Evolutionary conservation across 2,329 filamentous ascomycete species (phyloP), one percentile per base, ranked within the genome.

Genomic region (Penicillium frequentans): DNA sequence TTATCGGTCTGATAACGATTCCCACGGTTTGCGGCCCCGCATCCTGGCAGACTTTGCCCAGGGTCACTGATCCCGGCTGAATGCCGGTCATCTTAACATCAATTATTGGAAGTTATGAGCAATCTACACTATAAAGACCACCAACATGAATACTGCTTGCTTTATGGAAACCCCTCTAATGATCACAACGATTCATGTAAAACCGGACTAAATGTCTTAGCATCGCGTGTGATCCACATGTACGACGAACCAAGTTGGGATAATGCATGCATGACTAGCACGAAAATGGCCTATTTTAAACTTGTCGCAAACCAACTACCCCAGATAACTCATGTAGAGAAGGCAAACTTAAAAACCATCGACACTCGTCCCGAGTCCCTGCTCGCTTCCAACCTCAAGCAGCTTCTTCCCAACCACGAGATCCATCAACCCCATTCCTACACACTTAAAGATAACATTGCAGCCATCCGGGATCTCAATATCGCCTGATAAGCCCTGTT

Each of bases 351-450:
- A 77, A 53, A 77, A 78, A 6, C 71, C 74, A 55, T 73, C 68
- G 45, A 78, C 68, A 49, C 66, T 59, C 44, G 72, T 68, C 1
- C 75, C 75, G 45, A 75, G 42, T 2, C 65, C 68, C 54, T 61
- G 58, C 33, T 70, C 68, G 19, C 45, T 61, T 16, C 74, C 76
- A 56, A 78, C 62, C 14, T 72, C 67, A 52, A 79, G 66, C 55
- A 79, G 55, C 57, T 73, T 72, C 60, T 72, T 75, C 8, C 75
- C 79, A 52, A 81, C 71, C 9, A 77, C 74, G 46, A 82, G 61
- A 68, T 82, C 80, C 76, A 81, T 82, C 42, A 82, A 70, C 0
- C 79, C 79, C 65, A 82, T 74, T 0, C 80, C 80, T 8, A 82
- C 79, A 58, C 79, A 80, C 61, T 82, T 82, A 48, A 80, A 81